These are phyloP conservation scores for Penicillium antarcticum DNA, from an alignment of 495 filamentous ascomycete genomes.

Conservation along the genomic window DNA sequence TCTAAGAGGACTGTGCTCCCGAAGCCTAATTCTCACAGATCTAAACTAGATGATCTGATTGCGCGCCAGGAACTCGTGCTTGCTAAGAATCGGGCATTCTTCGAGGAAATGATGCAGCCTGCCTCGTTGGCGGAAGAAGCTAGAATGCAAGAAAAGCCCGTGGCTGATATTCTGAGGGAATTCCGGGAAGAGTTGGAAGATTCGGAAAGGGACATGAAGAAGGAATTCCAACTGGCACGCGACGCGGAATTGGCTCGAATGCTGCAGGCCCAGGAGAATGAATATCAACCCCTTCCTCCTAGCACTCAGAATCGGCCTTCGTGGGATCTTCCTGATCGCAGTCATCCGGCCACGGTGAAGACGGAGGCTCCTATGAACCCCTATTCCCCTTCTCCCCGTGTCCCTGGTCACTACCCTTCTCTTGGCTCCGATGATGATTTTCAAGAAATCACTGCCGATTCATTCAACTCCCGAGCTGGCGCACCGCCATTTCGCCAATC, in stretches of 20 bases:
- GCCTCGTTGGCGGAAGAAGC: no score
- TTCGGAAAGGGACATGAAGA: slow-evolving; percentile 3
- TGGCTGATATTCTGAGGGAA: slow-evolving; percentile 14
- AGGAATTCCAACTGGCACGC: slow-evolving; percentile 14
- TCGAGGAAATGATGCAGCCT: slow-evolving; percentile 1
- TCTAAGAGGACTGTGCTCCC: slow-evolving; percentile 10
- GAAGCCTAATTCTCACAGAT: not conserved
- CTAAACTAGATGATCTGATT: slow-evolving; percentile 6
- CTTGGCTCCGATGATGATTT: slow-evolving; percentile 18
- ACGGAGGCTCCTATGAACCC: not conserved
- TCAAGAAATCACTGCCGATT: slow-evolving; percentile 17
- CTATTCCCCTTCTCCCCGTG: not conserved
- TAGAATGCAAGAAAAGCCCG: no score
- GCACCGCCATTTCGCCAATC: not conserved
- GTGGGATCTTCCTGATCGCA: slow-evolving; percentile 12
- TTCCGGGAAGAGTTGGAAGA: slow-evolving; percentile 36
- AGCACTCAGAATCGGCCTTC: not conserved
- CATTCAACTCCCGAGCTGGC: slow-evolving; percentile 12
- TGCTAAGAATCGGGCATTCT: not conserved
- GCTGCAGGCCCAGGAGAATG: slow-evolving; percentile 25
- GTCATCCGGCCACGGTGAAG: not conserved
- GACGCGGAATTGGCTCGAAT: slow-evolving; percentile 49
- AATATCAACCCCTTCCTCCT: not conserved
- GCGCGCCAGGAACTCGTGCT: slow-evolving; percentile 3
- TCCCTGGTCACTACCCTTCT: not conserved